Evolutionary conservation across 345 rosid species (phyloP).

Genomic region (Acer campestre): DNA sequence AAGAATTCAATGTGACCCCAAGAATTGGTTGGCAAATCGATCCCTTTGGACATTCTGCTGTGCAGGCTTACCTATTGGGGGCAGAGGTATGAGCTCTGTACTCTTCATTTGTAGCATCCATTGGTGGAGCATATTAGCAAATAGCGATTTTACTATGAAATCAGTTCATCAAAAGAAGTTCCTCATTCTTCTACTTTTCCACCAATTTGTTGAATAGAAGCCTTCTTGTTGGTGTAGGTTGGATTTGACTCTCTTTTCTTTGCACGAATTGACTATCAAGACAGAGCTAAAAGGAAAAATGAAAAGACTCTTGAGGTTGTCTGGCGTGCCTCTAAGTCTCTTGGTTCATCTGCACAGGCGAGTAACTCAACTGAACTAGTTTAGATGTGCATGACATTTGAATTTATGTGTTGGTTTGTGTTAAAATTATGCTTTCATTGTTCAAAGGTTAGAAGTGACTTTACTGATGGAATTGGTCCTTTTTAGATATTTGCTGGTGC

Average conservation of each 20-base stretch:
- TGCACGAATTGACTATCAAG: slow-evolving; percentile 58
- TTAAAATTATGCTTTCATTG: background rate
- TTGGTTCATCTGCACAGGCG: slow-evolving; percentile 58
- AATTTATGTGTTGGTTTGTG: background rate
- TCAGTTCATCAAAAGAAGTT: background rate
- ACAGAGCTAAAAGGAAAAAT: slow-evolving; percentile 47
- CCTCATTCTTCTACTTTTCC: background rate
- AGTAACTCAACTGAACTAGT: slow-evolving; percentile 1
- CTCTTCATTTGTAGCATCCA: background rate
- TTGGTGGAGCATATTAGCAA: background rate
- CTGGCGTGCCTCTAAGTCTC: slow-evolving; percentile 55
- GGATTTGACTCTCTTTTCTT: slow-evolving; percentile 62
- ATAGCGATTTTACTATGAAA: background rate
- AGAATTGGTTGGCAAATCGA: slow-evolving; percentile 66
- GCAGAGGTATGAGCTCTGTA: slow-evolving; percentile 41
- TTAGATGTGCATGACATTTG: background rate
- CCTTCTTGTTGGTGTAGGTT: slow-evolving; percentile 38
- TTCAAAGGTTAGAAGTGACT: background rate
- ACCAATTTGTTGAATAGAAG: slow-evolving; percentile 7
- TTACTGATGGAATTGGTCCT: slow-evolving; percentile 1
- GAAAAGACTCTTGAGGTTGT: slow-evolving; percentile 55
- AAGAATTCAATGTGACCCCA: slow-evolving; percentile 49
- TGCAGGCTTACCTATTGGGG: slow-evolving; percentile 49
- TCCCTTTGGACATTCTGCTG: slow-evolving; percentile 63
- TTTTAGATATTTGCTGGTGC: slow-evolving; percentile 54